These are phyloP conservation scores for Aspergillus glaucus DNA, from an alignment of 2,329 filamentous ascomycete genomes.

Conservation along the genomic window DNA sequence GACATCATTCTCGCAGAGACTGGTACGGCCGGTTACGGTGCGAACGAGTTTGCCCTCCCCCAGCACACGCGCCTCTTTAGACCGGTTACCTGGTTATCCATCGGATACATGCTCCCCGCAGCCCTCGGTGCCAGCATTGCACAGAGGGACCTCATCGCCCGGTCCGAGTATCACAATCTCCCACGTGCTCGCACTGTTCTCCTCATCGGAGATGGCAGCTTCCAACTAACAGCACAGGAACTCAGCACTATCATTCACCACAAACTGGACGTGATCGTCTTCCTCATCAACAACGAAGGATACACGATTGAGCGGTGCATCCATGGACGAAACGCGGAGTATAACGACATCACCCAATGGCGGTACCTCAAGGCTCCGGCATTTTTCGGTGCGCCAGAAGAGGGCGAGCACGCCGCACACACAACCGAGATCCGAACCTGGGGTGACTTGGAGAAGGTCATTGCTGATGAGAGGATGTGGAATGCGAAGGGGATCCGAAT, in stretches of 20 bases:
- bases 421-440: constrained; percentile 40
- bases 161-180: constrained; percentile 10
- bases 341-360: constrained; percentile 53
- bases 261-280: constrained; percentile 43
- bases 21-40: constrained; percentile 52
- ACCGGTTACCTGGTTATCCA: constrained; percentile 54
- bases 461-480: constrained; percentile 30
- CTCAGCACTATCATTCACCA: constrained; percentile 57
- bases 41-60: constrained; percentile 47
- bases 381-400: constrained; percentile 42
- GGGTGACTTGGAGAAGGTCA: constrained; percentile 40
- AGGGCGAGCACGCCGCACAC: constrained; percentile 30
- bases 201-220: constrained; percentile 58
- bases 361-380: constrained; percentile 44
- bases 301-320: constrained; percentile 56
- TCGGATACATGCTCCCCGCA: constrained; percentile 56
- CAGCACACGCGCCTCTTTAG: constrained; percentile 44
- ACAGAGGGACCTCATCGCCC: constrained; percentile 19
- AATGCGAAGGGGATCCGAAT: constrained; percentile 36
- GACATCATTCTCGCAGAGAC: constrained; percentile 56
- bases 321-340: constrained; percentile 47
- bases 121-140: constrained; percentile 53
- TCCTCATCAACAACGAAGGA: constrained; percentile 55
- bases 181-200: constrained; percentile 45
- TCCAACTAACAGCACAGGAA: constrained; percentile 62